Conservation (phyloP, 2,329 filamentous ascomycete species). For the Fusarium siculi region DNA sequence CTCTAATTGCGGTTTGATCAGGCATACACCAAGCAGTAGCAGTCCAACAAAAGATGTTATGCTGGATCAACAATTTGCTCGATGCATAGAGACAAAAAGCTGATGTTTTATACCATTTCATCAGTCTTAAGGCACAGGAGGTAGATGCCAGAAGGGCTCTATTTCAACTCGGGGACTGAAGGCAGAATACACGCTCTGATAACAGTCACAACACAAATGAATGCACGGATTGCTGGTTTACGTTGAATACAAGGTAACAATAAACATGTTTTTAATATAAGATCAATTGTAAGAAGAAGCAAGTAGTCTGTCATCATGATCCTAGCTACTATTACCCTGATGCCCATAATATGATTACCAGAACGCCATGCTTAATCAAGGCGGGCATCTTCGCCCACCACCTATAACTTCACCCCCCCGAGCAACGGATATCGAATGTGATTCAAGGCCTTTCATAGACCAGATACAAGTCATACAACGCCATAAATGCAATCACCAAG, state of each 20-base stretch:
- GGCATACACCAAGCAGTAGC: background rate
- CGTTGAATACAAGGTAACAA: background rate
- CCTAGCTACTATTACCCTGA: background rate
- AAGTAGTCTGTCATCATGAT: background rate
- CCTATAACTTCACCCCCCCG: background rate
- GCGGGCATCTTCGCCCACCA: background rate
- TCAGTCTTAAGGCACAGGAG: background rate
- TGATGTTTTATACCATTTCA: background rate
- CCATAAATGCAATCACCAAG: background rate
- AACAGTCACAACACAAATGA: background rate
- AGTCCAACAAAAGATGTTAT: background rate
- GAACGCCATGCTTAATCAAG: slow-evolving; percentile 15
- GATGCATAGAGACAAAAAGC: too few species aligned
- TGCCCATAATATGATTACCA: slow-evolving; percentile 3
- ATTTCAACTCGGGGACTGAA: background rate
- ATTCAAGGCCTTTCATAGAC: background rate
- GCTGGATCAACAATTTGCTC: background rate
- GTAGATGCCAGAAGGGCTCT: background rate
- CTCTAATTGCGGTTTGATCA: background rate
- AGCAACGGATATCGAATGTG: background rate
- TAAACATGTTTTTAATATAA: background rate
- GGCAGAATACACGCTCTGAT: background rate
- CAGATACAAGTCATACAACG: background rate
- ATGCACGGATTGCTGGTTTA: background rate
- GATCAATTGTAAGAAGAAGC: background rate